Base-by-base conservation (phyloP, 208 protist species). In the Acanthamoeba triangularis region DNA sequence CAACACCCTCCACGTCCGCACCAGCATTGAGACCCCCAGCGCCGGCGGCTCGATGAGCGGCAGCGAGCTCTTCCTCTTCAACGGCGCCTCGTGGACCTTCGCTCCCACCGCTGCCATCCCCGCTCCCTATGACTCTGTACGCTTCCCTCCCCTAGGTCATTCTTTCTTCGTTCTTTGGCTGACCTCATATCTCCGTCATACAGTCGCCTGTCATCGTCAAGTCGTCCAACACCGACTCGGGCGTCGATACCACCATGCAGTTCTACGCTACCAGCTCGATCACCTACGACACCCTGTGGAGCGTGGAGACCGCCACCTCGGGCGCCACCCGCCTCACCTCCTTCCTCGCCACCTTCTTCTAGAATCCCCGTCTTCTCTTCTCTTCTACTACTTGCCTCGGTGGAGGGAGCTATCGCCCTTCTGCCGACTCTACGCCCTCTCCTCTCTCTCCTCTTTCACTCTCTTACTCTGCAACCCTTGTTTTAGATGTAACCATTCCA, bases 251-350 rank as follows among this genome's bases (percentile, higher is more conserved):
- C 14, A 72, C 25, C 65, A 72, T 72, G 65, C 65, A 72, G 65
- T 72, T 72, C 65, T 72, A 72, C 30, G 65, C 65, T 30, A 35
- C 65, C 30, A 18, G 30, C 65, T 72, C 65, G 30, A 30, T 72
- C 65, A 23, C 65, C 65, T 72, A 37, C 65, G 65, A 72, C n/a
- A 72, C 65, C 65, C 65, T 72, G n/a, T 72, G 65, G 65, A 72
- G 65, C 65, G 65, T 72, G 1, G 65, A 72, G 65, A 72, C 25
- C 65, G n/a, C 65, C 65, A 72, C n/a, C 65, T 72, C 65, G 3
- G 16, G 30, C 65, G 65, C 65, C 65, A 72, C 65, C 65, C 25
- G 65, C n/a, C 65, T 72, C 30, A 72, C 65, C 65, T 72, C 65
- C 30, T 72, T 72, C 65, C 65, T 72, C 30, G 25, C n/a, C 65